Evolutionary conservation across 352 stramenopile genomes (phyloP), one percentile per base, ranked within the genome.

Genomic region (Discostella stelligera): DNA sequence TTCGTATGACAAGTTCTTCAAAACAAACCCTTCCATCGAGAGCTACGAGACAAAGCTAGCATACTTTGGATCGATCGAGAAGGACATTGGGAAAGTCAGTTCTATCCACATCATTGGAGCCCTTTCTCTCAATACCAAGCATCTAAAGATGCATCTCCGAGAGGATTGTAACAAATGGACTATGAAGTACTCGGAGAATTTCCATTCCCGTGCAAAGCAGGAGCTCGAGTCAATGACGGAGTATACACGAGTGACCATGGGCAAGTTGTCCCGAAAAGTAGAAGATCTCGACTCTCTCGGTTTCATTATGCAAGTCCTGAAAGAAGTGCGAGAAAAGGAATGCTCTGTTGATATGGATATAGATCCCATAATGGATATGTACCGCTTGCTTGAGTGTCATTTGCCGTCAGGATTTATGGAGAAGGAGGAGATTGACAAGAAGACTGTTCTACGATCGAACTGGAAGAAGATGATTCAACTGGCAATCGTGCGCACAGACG

Each of bases 361-460:
- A 71, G 96, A 96, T 52, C 96, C 97, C 2, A 96, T 99, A 49
- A 91, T 99, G 59, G 96, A 98, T 58, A 98, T 99, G 97, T 99
- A 99, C 89, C 94, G 95, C 63, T 98, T 99, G 95, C 90, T 98
- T 18, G 88, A 93, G 73, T 82, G 87, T 64, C 79, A 94, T 80
- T 77, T 94, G 14, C 94, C 95, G 2, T 91, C 96, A 25, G 95
- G 94, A 2, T 98, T 98, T 80, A 98, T 99, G 96, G 96, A 98
- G 70, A 98, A 99, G 74, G 95, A 98, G 74, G 97, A 99, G 78
- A 98, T 98, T 86, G 97, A 99, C 67, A 97, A 98, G 76, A 98
- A 98, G 85, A 98, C 95, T 16, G 96, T 99, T 14, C 83, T 99
- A 6, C 94, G 94, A 25, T 96, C 94, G 64, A 98, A 97, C 67